Base-by-base conservation (phyloP, 805 yeast genomes). In the Ogataea wickerhamii region DNA sequence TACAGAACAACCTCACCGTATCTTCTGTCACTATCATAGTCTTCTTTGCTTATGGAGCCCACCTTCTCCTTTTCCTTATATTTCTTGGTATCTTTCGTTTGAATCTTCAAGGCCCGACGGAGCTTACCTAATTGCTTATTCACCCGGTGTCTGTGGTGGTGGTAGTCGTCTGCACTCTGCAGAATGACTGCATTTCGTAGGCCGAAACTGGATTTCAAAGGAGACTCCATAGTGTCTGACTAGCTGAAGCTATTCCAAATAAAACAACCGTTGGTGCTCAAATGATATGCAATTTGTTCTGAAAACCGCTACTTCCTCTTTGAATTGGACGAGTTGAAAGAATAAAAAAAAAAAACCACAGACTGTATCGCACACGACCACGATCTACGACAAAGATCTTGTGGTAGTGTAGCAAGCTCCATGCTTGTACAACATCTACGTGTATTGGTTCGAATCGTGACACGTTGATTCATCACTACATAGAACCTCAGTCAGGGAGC, bases 81-180 rank as follows among this genome's bases (percentile, higher is more conserved):
- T 52, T 76, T 71, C 56, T 75, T 80, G 18, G 93, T 76, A 55
- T 86, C 84, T 53, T 71, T 74, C 20, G 80, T 76, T 38, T 80
- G 75, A 43, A 89, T 64, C 38, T 70, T 69, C 38, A 84, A 68
- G 23, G 74, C 76, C 41, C 74, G 80, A 53, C 91, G 86, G 46
- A 85, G 64, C 41, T 76, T 76, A 38, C 74, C 74, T 39, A 88
- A 58, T 40, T 75, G 71, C 46, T 76, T 73, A 42, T 80, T 78
- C 38, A 81, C 58, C 48, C 78, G 71, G 37, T 68, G 71, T 55
- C 94, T 80, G 51, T 84, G 82, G 47, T 76, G 78, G 32, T 72
- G 75, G 56, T 64, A 87, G 53, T 88, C 96, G 13, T 73, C 75
- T 1, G 86, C 70, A 4, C 87, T 71, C 48, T 76, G 76, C 38